Percentiles rank a stretch among this genome's conserved stretches.
phyloP scores from a whole-genome alignment of 495 filamentous ascomycete genomes.

The Aspergillus cavernicola region DNA sequence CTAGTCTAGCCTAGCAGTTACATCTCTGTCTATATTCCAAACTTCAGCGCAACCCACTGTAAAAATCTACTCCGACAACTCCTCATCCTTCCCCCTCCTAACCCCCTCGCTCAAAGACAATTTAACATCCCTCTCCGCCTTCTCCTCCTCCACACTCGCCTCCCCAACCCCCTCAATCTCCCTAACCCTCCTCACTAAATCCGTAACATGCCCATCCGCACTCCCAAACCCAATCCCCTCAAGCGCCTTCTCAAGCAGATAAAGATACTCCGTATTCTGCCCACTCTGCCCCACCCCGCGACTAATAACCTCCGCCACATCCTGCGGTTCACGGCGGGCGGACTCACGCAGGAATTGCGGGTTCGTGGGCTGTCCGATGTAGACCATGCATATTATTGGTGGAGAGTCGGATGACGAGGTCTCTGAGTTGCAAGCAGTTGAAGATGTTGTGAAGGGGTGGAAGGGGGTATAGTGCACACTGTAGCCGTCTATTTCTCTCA shows the following conservation, averaged over 20 bases:
- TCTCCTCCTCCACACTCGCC: constrained; percentile 29
- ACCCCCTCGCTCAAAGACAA: constrained; percentile 26
- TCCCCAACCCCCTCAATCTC: constrained; percentile 31
- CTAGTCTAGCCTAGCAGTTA: background rate
- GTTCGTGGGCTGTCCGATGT: constrained; percentile 92
- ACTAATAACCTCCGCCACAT: constrained; percentile 81
- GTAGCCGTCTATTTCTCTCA: constrained; percentile 96
- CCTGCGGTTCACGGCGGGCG: constrained; percentile 72
- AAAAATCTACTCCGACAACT: constrained; percentile 3
- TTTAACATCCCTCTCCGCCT: constrained; percentile 36
- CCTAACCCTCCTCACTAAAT: constrained; percentile 46
- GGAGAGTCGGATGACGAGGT: background rate
- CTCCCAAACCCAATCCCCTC: constrained; percentile 69
- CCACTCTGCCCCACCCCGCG: constrained; percentile 78
- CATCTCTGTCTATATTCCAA: background rate
- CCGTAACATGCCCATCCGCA: constrained; percentile 77
- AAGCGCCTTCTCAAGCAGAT: constrained; percentile 73
- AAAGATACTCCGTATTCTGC: constrained; percentile 87
- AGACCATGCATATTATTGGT: constrained; percentile 66
- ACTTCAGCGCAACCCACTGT: background rate
- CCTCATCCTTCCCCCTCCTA: constrained; percentile 11
- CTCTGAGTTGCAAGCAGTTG: background rate
- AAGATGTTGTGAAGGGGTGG: constrained; percentile 40
- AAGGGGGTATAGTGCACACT: constrained; percentile 85
- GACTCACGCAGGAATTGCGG: constrained; percentile 73